phyloP scores from a whole-genome alignment of 306 rosid genomes.

The Hippophae rhamnoides region DNA sequence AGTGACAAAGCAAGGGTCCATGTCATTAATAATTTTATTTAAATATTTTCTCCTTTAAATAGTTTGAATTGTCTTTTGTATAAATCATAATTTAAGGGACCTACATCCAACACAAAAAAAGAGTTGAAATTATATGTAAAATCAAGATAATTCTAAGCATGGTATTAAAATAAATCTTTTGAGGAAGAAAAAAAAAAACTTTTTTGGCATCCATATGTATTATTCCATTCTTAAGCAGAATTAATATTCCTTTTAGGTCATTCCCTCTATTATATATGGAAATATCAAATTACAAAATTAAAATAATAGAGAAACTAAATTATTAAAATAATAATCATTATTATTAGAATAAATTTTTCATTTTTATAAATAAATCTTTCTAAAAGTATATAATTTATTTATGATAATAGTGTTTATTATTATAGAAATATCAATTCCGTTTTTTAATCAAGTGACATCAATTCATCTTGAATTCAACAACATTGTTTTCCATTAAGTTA shows the following conservation, averaged over 20 bases:
- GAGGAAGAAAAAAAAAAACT: no score
- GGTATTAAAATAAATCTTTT: neutral
- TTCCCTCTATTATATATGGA: slow-evolving; percentile 9
- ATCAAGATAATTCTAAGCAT: slow-evolving; percentile 14
- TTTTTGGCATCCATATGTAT: neutral
- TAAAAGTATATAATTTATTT: no score
- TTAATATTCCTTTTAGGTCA: slow-evolving; percentile 12
- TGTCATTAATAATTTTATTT: slow-evolving; percentile 5
- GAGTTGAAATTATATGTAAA: slow-evolving; percentile 27
- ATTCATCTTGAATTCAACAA: no score
- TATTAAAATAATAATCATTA: no score
- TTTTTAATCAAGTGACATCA: no score
- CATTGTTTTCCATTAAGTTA: no score
- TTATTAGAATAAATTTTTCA: no score
- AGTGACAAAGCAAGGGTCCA: slow-evolving; percentile 55
- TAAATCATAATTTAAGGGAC: slow-evolving; percentile 14
- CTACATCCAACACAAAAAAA: slow-evolving; percentile 15
- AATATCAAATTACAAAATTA: neutral
- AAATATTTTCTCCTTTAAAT: slow-evolving; percentile 3
- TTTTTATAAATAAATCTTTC: no score
- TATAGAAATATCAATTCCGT: no score
- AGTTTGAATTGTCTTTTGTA: slow-evolving; percentile 28
- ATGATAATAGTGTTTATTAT: no score
- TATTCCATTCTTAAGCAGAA: slow-evolving; percentile 18
- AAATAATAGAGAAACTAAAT: no score